Conservation (phyloP, 352 stramenopile genomes). For the Phytophthora meadii region DNA sequence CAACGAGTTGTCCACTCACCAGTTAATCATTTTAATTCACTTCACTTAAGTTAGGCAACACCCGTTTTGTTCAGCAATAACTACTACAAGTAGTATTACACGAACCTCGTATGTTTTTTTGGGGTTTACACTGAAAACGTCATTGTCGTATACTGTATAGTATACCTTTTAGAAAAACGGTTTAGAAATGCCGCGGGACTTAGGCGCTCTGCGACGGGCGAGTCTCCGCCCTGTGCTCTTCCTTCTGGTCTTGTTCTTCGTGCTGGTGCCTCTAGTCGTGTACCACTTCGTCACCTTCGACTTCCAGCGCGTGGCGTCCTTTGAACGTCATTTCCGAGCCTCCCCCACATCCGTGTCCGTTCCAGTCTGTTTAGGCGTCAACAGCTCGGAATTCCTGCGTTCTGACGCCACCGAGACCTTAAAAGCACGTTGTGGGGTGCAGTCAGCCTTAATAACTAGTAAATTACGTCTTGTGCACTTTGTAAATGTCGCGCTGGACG, state of each 20-base stretch:
- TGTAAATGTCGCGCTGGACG: conserved; percentile 37
- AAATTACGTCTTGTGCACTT: conserved; percentile 42
- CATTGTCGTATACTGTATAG: not conserved
- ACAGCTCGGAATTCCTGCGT: conserved; percentile 26
- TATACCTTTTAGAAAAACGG: no score
- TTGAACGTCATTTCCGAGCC: conserved; percentile 7
- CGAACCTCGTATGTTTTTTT: no score
- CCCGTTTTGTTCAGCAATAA: no score
- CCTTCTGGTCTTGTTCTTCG: conserved; percentile 36
- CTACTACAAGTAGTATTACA: no score
- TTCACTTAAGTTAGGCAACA: not conserved
- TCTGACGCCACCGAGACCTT: not conserved
- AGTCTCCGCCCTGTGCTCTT: conserved; percentile 34
- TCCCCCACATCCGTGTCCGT: not conserved
- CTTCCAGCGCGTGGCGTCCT: conserved; percentile 14
- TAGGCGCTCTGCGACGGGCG: not conserved
- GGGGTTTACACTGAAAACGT: no score
- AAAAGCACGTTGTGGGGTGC: conserved; percentile 4
- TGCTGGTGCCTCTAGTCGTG: conserved; percentile 36
- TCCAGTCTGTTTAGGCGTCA: conserved; percentile 32
- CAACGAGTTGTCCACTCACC: no score
- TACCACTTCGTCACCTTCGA: conserved; percentile 47
- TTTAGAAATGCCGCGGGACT: no score
- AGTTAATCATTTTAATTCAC: no score
- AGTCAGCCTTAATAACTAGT: not conserved